Conservation (phyloP, 2,329 filamentous ascomycete species). For the Coniochaeta ligniaria region DNA sequence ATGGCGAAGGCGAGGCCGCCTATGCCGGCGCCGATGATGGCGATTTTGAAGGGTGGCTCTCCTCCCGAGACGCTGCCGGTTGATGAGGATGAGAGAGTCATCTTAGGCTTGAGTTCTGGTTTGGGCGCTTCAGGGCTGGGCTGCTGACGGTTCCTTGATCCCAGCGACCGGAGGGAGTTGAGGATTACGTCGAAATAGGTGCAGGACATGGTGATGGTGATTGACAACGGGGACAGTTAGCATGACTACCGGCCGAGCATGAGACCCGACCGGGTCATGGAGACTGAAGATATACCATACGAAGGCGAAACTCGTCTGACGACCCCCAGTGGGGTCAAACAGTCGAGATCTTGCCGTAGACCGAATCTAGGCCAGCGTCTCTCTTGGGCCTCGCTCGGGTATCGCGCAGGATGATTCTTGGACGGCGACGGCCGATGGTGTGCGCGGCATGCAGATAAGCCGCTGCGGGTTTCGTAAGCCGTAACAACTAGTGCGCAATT, state of each 20-base stretch:
- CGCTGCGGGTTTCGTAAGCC: not conserved
- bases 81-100: not conserved
- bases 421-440: not conserved
- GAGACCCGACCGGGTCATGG: not conserved
- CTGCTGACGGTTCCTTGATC: not conserved
- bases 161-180: not conserved
- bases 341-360: not conserved
- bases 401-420: not conserved
- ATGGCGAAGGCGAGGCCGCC: conserved; percentile 20
- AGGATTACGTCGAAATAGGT: not conserved
- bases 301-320: not conserved
- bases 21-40: conserved; percentile 17
- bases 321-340: not conserved
- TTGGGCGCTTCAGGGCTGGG: not conserved
- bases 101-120: not conserved
- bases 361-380: not conserved
- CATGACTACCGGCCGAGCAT: not conserved
- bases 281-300: not conserved
- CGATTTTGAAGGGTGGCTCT: not conserved
- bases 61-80: not conserved
- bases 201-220: not conserved
- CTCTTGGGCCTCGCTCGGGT: not conserved
- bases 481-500: not conserved
- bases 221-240: not conserved
- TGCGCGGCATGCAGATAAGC: not conserved